Evolutionary conservation across 2,329 filamentous ascomycete genomes (phyloP).

Genomic region (Lasiodiplodia citricola): DNA sequence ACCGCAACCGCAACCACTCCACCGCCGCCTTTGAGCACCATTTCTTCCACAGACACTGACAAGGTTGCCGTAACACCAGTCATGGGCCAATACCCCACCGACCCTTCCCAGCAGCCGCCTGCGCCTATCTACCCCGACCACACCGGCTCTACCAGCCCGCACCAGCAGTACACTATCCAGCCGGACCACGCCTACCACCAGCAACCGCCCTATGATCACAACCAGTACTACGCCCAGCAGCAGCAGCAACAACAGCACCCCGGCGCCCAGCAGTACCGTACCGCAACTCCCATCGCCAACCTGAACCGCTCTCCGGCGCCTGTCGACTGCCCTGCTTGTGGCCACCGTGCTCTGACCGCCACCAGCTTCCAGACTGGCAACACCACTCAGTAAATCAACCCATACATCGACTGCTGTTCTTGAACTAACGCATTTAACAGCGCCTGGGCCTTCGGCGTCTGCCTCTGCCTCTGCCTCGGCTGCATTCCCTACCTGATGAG

Average conservation of each 20-base stretch:
- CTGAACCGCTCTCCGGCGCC: constrained; percentile 46
- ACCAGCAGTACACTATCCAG: constrained; percentile 23
- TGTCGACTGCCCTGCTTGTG: constrained; percentile 56
- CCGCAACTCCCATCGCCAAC: constrained; percentile 40
- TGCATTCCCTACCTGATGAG: constrained; percentile 57
- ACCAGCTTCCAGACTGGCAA: constrained; percentile 44
- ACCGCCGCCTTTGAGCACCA: neutral
- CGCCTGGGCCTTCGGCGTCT: constrained; percentile 53
- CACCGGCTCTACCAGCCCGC: constrained; percentile 17
- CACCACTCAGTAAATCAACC: constrained; percentile 48
- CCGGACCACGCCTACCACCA: constrained; percentile 19
- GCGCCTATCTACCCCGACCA: constrained; percentile 14
- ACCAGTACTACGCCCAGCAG: constrained; percentile 23
- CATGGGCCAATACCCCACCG: constrained; percentile 14
- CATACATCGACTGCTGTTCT: neutral
- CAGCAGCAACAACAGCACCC: constrained; percentile 35
- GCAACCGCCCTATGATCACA: constrained; percentile 4
- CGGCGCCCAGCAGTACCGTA: constrained; percentile 41
- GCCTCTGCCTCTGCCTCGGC: constrained; percentile 50
- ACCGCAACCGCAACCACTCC: neutral
- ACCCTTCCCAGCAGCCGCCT: neutral
- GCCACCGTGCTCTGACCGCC: constrained; percentile 47
- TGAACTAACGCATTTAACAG: constrained; percentile 34
- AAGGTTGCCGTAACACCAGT: constrained; percentile 4
- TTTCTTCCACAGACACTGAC: constrained; percentile 17